These are phyloP conservation scores for Colletotrichum nymphaeae DNA, from an alignment of 2,329 filamentous ascomycete species.

Conservation along the genomic window DNA sequence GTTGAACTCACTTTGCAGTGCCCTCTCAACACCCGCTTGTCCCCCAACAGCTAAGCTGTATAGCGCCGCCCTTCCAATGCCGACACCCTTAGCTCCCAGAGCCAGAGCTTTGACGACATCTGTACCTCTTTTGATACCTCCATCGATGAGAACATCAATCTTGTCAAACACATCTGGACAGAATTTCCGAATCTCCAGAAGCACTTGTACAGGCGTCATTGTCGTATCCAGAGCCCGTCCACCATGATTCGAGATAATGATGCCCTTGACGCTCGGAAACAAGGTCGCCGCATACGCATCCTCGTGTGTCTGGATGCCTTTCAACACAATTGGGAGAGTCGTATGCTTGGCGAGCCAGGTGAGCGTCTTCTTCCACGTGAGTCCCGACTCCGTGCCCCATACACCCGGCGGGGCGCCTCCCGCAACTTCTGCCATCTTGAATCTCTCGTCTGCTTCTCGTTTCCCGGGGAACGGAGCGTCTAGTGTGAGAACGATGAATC, in stretches of 20 bases:
- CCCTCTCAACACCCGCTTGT: slow-evolving; percentile 64
- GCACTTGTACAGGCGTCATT: slow-evolving; percentile 48
- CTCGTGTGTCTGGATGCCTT: slow-evolving; percentile 67
- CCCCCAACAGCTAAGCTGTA: slow-evolving; percentile 63
- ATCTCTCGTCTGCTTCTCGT: slow-evolving; percentile 67
- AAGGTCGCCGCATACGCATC: slow-evolving; percentile 47
- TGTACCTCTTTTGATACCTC: slow-evolving; percentile 63
- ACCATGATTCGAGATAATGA: slow-evolving; percentile 69
- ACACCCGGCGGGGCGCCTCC: slow-evolving; percentile 18
- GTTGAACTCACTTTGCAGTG: slow-evolving; percentile 62
- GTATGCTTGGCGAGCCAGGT: slow-evolving; percentile 60
- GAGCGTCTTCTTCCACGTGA: slow-evolving; percentile 63
- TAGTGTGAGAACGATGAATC: slow-evolving; percentile 42
- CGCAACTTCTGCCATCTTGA: slow-evolving; percentile 59
- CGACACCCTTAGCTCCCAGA: slow-evolving; percentile 64
- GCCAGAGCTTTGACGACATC: slow-evolving; percentile 66
- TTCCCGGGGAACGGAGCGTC: slow-evolving; percentile 56
- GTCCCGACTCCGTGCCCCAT: slow-evolving; percentile 57
- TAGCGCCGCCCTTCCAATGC: slow-evolving; percentile 63
- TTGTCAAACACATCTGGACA: slow-evolving; percentile 61
- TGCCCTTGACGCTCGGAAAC: slow-evolving; percentile 55
- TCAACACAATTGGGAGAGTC: slow-evolving; percentile 64
- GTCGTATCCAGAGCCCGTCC: slow-evolving; percentile 62
- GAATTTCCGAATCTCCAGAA: slow-evolving; percentile 61
- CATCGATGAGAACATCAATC: slow-evolving; percentile 65